Evolutionary conservation across 768 basidiomycete species (phyloP).

Genomic region (Termitomyces sp.): DNA sequence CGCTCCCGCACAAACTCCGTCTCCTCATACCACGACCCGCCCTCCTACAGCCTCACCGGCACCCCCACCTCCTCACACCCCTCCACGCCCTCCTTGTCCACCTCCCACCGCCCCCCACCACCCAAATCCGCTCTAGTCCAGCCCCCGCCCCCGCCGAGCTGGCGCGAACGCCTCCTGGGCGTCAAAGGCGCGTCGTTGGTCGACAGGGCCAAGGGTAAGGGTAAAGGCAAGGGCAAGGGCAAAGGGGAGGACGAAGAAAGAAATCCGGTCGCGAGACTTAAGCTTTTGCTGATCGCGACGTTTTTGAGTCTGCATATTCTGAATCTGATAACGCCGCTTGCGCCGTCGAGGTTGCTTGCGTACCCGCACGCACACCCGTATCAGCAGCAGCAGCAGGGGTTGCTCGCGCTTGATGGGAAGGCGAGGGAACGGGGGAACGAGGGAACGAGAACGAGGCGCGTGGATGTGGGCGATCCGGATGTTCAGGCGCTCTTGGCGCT

Average conservation of each 20-base stretch:
- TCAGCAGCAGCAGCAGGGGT: too few relatives aligned
- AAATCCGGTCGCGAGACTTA: conserved; percentile 84
- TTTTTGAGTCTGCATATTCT: conserved; percentile 91
- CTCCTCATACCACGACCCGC: conserved; percentile 28
- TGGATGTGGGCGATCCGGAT: conserved; percentile 67
- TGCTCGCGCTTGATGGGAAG: conserved; percentile 35
- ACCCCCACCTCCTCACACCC: conserved; percentile 23
- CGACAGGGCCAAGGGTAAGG: conserved; percentile 1
- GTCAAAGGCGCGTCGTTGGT: conserved; percentile 30
- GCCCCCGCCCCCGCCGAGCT: conserved; percentile 21
- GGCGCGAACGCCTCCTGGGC: conserved; percentile 18
- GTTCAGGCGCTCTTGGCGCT: conserved; percentile 53
- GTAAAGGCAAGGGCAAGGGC: too few relatives aligned
- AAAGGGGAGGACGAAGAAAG: conserved; percentile 21
- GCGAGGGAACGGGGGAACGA: too few relatives aligned
- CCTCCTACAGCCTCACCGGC: conserved; percentile 27
- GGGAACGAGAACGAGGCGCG: too few relatives aligned
- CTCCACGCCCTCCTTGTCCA: conserved; percentile 10
- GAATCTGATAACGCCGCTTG: conserved; percentile 90
- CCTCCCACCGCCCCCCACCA: conserved; percentile 5
- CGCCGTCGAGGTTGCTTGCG: too few relatives aligned
- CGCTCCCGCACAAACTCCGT: conserved; percentile 38
- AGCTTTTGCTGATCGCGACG: conserved; percentile 86
- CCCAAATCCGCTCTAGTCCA: conserved; percentile 30
- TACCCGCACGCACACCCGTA: too few relatives aligned